A percentile compares a stretch with the other conserved stretches of the same genome.
phyloP scores from a whole-genome alignment of 371 early-diverging fungal species.

The Haplosporangium sp. region DNA sequence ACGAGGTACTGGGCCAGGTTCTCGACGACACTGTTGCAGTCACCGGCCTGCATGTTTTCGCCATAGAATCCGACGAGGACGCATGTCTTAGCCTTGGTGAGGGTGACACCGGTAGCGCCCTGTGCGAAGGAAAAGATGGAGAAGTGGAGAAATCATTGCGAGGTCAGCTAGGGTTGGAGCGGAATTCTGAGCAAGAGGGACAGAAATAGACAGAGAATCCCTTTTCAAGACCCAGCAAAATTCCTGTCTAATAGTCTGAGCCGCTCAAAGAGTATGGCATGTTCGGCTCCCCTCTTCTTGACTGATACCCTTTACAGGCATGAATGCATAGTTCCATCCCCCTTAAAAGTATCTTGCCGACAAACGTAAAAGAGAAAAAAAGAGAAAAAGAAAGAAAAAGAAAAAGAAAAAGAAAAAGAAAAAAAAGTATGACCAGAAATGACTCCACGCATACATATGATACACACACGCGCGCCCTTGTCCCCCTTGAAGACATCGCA shows the following conservation, averaged over 20 bases:
- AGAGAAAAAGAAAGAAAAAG: too few species aligned
- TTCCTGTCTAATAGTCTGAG: neutral
- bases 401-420: too few species aligned
- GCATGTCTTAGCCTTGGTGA: constrained; percentile 87
- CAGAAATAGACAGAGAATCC: constrained; percentile 2
- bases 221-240: too few species aligned
- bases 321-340: too few species aligned
- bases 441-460: neutral
- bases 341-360: too few species aligned
- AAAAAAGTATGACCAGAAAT: neutral
- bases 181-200: constrained; percentile 5
- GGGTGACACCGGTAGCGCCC: constrained; percentile 76
- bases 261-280: neutral
- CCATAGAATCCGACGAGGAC: constrained; percentile 81
- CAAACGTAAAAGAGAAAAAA: too few species aligned
- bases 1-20: constrained; percentile 87
- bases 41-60: constrained; percentile 76
- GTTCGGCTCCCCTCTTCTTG: neutral
- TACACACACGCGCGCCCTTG: neutral
- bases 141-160: neutral
- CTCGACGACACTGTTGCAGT: constrained; percentile 84
- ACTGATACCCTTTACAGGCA: too few species aligned
- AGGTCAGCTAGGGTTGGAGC: neutral
- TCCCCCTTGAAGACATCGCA: constrained; percentile 6
- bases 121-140: constrained; percentile 37